These are phyloP conservation scores for Arbutus unedo DNA, from an alignment of 148 eudicot species.

Conservation along the genomic window DNA sequence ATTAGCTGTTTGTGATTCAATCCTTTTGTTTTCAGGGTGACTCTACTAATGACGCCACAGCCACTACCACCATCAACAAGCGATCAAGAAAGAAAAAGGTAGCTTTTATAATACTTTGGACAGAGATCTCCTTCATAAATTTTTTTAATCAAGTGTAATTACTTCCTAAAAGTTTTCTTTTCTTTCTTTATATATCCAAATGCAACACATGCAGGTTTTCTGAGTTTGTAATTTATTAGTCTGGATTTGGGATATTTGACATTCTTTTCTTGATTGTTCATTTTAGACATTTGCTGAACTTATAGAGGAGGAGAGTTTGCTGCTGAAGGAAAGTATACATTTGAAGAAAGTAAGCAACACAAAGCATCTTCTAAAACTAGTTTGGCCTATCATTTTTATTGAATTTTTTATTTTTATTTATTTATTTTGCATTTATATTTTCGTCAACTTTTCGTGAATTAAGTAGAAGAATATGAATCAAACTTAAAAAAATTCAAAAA, in stretches of 20 bases:
- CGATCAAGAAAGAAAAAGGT: conserved; percentile 61
- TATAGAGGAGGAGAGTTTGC: conserved; percentile 50
- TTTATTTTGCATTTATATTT: too few species aligned
- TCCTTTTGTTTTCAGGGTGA: conserved; percentile 32
- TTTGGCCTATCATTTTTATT: too few species aligned
- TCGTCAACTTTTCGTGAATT: too few species aligned
- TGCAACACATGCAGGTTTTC: not conserved
- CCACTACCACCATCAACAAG: conserved; percentile 28
- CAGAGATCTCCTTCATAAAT: not conserved
- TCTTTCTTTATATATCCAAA: too few species aligned
- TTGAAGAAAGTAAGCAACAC: conserved; percentile 41
- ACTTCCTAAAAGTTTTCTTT: not conserved
- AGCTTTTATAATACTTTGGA: not conserved
- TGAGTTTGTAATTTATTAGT: not conserved
- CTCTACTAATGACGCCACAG: conserved; percentile 29
- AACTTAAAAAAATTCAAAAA: too few species aligned
- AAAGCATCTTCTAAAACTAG: not conserved
- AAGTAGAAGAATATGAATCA: too few species aligned
- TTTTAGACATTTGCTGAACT: conserved; percentile 57
- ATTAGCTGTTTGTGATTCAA: not conserved
- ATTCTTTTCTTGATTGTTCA: not conserved
- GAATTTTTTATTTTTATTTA: too few species aligned
- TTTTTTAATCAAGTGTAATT: too few species aligned
- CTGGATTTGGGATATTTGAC: not conserved
- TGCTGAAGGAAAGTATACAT: conserved; percentile 45